Base-by-base conservation (phyloP, 352 stramenopile species). In the Phytopythium montanum region DNA sequence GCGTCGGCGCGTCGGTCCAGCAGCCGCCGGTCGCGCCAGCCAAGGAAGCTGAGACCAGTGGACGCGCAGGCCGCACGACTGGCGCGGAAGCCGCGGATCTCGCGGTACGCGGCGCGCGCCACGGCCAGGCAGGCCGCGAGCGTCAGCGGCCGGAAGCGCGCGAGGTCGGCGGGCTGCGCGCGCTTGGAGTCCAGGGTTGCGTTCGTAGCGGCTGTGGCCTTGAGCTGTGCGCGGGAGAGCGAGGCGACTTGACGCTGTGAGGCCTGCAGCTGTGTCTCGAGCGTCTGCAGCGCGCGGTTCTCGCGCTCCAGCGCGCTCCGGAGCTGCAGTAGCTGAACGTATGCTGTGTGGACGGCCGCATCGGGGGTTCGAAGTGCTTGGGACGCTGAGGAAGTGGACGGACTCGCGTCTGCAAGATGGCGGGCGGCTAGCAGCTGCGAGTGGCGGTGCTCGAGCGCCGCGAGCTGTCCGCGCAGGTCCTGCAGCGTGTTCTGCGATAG, bases 11-110 rank as follows among this genome's bases (percentile, higher is more conserved):
- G 48, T 54, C 78, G 69, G 56, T 70, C 65, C 28, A 85, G 58
- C 25, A 70, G 61, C 59, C 86, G 81, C 9, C 67, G 73, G 46
- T 91, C 81, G 51, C 73, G 67, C 81, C 81, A 91, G n/a, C 81
- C 81, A 42, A 91, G 69, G 23, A 91, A 69, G 33, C 68, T 85
- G 26, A 69, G 78, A 12, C 79, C 81, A 0, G 79, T 88, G 1
- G 78, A 82, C 53, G 73, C 73, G 29, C 71, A 70, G 7, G 71
- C 69, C 10, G 36, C 33, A 18, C 82, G 66, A 54, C 66, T 85
- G 57, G 76, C 67, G 14, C 77, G 76, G 60, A 89, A 91, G 16
- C 60, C 56, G 39, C 72, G 71, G 45, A 89, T 79, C 57, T 81
- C 69, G 14, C 61, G 26, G 52, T 84, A 85, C 9, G 79, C 76